phyloP scores from a whole-genome alignment of 768 basidiomycete species.

The Mrakia hoshinonis region DNA sequence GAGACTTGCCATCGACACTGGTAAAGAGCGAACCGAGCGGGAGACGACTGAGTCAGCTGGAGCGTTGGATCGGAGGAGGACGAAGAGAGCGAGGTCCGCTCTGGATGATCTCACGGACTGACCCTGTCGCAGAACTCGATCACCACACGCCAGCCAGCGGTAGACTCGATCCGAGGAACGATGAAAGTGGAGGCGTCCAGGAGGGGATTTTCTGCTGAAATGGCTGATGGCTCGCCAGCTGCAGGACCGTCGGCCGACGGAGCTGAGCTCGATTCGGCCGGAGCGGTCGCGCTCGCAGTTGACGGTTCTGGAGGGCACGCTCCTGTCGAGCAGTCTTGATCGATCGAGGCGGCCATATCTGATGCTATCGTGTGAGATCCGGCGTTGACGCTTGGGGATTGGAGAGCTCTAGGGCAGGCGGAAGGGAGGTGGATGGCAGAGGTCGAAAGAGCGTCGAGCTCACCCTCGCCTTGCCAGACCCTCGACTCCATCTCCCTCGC shows the following conservation, averaged over 20 bases:
- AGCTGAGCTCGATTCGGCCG: background rate
- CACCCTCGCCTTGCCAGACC: background rate
- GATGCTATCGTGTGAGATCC: too few species aligned
- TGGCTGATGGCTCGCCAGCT: background rate
- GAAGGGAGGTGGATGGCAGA: background rate
- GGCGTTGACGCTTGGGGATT: too few species aligned
- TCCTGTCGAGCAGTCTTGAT: background rate
- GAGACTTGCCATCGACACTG: constrained; percentile 64
- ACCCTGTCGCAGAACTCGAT: constrained; percentile 93
- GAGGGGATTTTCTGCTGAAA: constrained; percentile 30
- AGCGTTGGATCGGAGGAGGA: constrained; percentile 9
- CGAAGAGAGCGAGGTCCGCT: constrained; percentile 5
- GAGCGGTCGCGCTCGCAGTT: too few species aligned
- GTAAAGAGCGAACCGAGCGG: too few species aligned
- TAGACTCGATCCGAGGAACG: constrained; percentile 24
- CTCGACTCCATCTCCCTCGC: background rate
- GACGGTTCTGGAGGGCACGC: background rate
- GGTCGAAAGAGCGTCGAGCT: background rate
- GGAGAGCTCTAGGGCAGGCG: background rate
- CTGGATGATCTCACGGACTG: constrained; percentile 38
- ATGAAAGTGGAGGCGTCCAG: constrained; percentile 34
- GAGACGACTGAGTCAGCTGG: constrained; percentile 22
- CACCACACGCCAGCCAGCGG: constrained; percentile 50
- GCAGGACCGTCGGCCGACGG: background rate
- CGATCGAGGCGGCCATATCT: background rate